Base-by-base conservation (phyloP, 805 yeast species). In the Pichia heedii region DNA sequence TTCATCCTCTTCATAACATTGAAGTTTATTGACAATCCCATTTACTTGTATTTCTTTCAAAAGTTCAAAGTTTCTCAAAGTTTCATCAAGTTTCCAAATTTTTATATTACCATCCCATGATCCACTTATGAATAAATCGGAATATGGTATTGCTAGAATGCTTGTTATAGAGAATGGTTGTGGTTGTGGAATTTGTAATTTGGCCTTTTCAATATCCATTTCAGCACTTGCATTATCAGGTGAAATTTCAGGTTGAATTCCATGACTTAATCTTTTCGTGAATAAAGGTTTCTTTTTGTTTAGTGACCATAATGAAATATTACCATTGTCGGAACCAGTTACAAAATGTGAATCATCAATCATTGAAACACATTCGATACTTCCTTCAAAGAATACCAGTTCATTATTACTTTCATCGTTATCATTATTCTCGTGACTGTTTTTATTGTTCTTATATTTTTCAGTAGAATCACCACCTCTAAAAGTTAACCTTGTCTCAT, bases 251-350 rank as follows among this genome's bases (percentile, higher is more conserved):
- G 73, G 69, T 12, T 66, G 62, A 16, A 79, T 57, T 2, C 97
- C 98, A 61, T 93, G 98, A 2, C 90, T 84, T 39, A 70, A 64
- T 54, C 93, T 74, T 48, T 73, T 63, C 2, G 79, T 77, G 60
- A 63, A 81, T 24, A 84, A 65, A 15, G 97, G 94, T 64, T 87
- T 89, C 74, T 93, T 93, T 66, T 87, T 87, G 22, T 85, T 80
- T 45, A 83, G 66, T 3, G 96, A 79, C 98, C 98, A 93, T 48
- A 93, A 68, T n/a, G 85, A 67, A 27, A 93, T 65, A 57, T 78
- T 84, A 36, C 98, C 98, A 60, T 89, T 90, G 59, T 93, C 98
- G 15, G 95, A 81, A 5, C 97, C 97, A 1, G 97, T 89, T 38
- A 93, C 79, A 58, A 93, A 93, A 60, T 84, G 88, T 22, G 88